Base-by-base conservation (phyloP, 345 rosid genomes). In the Geranium rotundifolium region DNA sequence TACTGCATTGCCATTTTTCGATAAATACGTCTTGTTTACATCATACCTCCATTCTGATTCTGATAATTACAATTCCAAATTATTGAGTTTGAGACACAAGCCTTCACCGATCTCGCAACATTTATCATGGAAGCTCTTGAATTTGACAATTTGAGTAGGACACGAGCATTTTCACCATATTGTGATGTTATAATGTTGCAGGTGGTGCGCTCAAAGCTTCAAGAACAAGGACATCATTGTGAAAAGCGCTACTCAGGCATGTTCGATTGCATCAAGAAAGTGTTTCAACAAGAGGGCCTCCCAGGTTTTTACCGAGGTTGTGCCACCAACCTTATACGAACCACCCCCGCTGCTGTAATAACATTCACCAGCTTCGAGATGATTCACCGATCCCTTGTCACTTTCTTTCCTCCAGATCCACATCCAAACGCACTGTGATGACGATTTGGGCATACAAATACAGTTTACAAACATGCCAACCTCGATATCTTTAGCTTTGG, bases 361-460 rank as follows among this genome's bases (percentile, higher is more conserved):
- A 90, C 97, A 2, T 90, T 90, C 82, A 90, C 92, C 58, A 90
- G 95, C 80, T 90, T 87, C 62, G 97, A 89, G 80, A 89, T 87
- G 96, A 83, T 89, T 72, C 93, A 82, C 69, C 78, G 84, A n/a
- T 86, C 78, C 72, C 85, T 89, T 16, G 85, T 89, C 39, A 64
- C 79, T 10, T 73, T 61, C 49, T 69, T 54, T 49, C 84, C 88
- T 64, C 78, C 96, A 19, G 83, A 82, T 70, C 72, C 37, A 31
- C 7, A 7, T 31, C 7, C 4, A 31, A 31, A 31, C 3, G 3
- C 4, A 7, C 7, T 31, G 4, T 31, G 3, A 31, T 2, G 4
- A 31, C 3, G 37, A 7, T 31, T 31, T 31, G 37, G 37, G 37
- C 37, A 31, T 31, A 31, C 4, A 68, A 7, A 7, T 31, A 31